These are phyloP conservation scores for Puccinia triticina DNA, from an alignment of 1,284 basidiomycete genomes.

Conservation along the genomic window DNA sequence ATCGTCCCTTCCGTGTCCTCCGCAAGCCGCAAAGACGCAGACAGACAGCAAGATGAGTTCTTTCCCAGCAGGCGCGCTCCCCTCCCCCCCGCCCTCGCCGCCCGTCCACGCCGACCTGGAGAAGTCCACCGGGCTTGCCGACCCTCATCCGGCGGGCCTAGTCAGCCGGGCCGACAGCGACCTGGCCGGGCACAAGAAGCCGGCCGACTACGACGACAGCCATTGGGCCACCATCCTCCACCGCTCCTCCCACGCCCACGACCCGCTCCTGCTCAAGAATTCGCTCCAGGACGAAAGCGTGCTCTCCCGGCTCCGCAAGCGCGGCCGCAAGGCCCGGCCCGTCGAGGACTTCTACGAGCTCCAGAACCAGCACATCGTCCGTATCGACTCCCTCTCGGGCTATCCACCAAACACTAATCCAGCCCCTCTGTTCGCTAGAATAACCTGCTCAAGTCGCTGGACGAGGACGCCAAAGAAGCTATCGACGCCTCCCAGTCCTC, in stretches of 20 bases:
- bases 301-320: background rate
- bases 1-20: too few relatives aligned
- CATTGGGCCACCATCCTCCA: constrained; percentile 39
- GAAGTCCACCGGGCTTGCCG: background rate
- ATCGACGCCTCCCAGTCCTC: background rate
- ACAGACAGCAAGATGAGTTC: too few relatives aligned
- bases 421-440: background rate
- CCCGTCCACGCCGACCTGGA: too few relatives aligned
- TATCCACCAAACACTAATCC: too few relatives aligned
- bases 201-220: constrained; percentile 22
- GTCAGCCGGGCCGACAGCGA: background rate
- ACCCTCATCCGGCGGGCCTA: background rate
- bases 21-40: too few relatives aligned
- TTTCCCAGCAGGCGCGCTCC: too few relatives aligned
- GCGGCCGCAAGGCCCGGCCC: constrained; percentile 15
- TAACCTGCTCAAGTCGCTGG: constrained; percentile 34
- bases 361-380: constrained; percentile 46
- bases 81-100: too few relatives aligned
- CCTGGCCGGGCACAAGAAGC: constrained; percentile 19
- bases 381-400: background rate
- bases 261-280: constrained; percentile 29
- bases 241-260: background rate
- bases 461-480: constrained; percentile 37
- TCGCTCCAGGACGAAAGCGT: constrained; percentile 14
- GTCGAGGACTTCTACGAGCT: constrained; percentile 36